Percentiles rank a stretch among this genome's conserved stretches.
Conservation (phyloP, 306 rosid species). For the Dalbergia cochinchinensis region DNA sequence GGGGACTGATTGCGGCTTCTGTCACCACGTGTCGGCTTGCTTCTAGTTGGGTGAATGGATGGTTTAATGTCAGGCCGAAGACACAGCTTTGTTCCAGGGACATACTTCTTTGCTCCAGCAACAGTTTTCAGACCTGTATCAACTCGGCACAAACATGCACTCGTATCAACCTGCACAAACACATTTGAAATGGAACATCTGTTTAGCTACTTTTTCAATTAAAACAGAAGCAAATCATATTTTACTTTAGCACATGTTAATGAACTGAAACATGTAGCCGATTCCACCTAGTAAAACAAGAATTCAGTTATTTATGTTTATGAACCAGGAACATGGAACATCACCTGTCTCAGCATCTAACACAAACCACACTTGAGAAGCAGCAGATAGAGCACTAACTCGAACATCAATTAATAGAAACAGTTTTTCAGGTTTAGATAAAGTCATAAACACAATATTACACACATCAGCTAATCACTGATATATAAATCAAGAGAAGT, state of each 20-base stretch:
- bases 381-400: slow-evolving; percentile 31
- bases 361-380: slow-evolving; percentile 4
- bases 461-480: slow-evolving; percentile 3
- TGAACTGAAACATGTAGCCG: no score
- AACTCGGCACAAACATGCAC: slow-evolving; percentile 88
- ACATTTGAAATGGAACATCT: slow-evolving; percentile 25
- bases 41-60: slow-evolving; percentile 87
- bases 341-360: slow-evolving; percentile 16
- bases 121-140: slow-evolving; percentile 85
- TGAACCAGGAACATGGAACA: slow-evolving; percentile 32
- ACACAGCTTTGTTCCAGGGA: slow-evolving; percentile 86
- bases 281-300: no score
- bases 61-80: slow-evolving; percentile 89
- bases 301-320: background rate
- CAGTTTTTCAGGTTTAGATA: slow-evolving; percentile 23
- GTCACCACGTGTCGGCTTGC: slow-evolving; percentile 76
- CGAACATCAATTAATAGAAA: slow-evolving; percentile 7
- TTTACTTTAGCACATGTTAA: background rate
- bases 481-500: slow-evolving; percentile 7
- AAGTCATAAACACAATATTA: background rate
- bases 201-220: slow-evolving; percentile 20
- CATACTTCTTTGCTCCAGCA: slow-evolving; percentile 82
- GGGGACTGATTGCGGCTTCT: slow-evolving; percentile 83
- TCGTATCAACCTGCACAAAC: slow-evolving; percentile 80
- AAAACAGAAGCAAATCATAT: background rate